A percentile compares a stretch with the other conserved stretches of the same genome.
These are phyloP conservation scores for Lichina pygmaea DNA, from an alignment of 495 filamentous ascomycete species.

Conservation along the genomic window DNA sequence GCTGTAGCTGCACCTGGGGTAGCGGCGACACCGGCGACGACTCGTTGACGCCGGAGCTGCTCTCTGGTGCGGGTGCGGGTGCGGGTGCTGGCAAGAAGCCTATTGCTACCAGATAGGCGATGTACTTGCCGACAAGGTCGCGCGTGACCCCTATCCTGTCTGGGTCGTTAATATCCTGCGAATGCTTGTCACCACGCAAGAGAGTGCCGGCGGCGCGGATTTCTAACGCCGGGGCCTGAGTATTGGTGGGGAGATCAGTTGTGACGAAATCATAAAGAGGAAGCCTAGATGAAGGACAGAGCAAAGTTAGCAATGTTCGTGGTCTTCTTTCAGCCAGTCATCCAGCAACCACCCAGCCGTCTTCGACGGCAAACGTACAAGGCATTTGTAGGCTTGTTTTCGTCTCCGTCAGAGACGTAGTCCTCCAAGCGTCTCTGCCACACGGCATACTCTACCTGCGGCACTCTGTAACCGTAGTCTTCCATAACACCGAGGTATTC, in stretches of 20 bases:
- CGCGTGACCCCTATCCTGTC: slow-evolving; percentile 20
- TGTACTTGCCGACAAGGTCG: slow-evolving; percentile 43
- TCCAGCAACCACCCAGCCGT: background rate
- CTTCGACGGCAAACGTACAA: slow-evolving; percentile 13
- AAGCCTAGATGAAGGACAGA: no score
- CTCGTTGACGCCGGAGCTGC: background rate
- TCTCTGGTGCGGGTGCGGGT: background rate
- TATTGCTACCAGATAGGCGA: slow-evolving; percentile 40
- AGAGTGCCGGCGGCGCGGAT: slow-evolving; percentile 41
- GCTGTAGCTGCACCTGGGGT: slow-evolving; percentile 19
- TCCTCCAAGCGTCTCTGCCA: slow-evolving; percentile 26
- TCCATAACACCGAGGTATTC: slow-evolving; percentile 46
- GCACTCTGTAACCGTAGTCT: slow-evolving; percentile 50
- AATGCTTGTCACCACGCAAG: slow-evolving; percentile 31
- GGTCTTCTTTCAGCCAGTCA: slow-evolving; percentile 14
- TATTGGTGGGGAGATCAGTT: slow-evolving; percentile 48
- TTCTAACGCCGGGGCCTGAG: slow-evolving; percentile 56
- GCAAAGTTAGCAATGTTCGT: no score
- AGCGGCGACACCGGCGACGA: slow-evolving; percentile 16
- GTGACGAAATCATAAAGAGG: slow-evolving; percentile 71
- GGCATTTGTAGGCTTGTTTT: slow-evolving; percentile 33
- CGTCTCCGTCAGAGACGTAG: slow-evolving; percentile 32
- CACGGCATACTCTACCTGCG: slow-evolving; percentile 23
- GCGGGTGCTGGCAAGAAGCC: slow-evolving; percentile 32
- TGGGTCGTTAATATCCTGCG: slow-evolving; percentile 34